Conservation (phyloP, 805 yeast species). For the Komagataella pastoris region DNA sequence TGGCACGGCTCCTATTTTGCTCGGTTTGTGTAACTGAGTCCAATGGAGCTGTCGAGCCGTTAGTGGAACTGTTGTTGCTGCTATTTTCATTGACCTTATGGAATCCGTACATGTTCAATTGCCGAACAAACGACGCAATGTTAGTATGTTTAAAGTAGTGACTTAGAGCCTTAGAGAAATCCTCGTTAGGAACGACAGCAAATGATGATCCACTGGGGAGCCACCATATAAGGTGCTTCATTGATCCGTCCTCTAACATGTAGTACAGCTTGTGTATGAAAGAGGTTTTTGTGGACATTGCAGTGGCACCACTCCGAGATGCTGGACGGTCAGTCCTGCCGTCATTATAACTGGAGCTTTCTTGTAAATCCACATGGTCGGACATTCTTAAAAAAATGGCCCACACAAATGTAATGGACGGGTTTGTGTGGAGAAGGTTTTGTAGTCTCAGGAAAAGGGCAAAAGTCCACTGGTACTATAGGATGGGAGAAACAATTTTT, state of each 20-base stretch:
- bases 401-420: neutral
- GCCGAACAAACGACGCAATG: constrained; percentile 68
- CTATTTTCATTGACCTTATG: constrained; percentile 50
- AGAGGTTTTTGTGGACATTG: constrained; percentile 11
- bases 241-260: constrained; percentile 70
- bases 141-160: constrained; percentile 71
- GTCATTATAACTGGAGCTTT: neutral
- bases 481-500: neutral
- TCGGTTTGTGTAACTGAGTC: neutral
- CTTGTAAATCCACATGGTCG: neutral
- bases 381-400: neutral
- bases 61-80: constrained; percentile 2
- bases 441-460: neutral
- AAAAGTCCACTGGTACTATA: neutral
- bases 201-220: constrained; percentile 51
- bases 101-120: constrained; percentile 73
- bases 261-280: constrained; percentile 85
- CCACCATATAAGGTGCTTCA: constrained; percentile 83
- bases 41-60: neutral
- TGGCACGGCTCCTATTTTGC: constrained; percentile 9
- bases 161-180: constrained; percentile 60
- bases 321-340: neutral
- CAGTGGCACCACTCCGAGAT: neutral
- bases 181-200: constrained; percentile 73
- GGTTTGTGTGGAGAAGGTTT: neutral